These are phyloP conservation scores for Cytospora piceae DNA, from an alignment of 2,329 filamentous ascomycete species.

Conservation along the genomic window DNA sequence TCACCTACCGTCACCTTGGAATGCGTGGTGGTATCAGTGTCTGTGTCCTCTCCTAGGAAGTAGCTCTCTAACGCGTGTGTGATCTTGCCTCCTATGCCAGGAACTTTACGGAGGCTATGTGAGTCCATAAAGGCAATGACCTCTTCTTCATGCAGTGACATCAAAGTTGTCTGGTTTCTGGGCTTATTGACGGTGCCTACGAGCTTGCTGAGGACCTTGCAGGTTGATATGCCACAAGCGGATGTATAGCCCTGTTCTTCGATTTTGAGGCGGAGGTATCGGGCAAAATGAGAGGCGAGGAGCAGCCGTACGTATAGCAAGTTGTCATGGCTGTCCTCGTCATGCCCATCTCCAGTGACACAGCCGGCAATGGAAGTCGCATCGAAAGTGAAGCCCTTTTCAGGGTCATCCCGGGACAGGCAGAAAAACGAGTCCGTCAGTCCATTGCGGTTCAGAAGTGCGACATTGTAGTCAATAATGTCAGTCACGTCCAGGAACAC, in stretches of 20 bases:
- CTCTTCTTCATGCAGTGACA: constrained; percentile 64
- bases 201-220: constrained; percentile 84
- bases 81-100: constrained; percentile 84
- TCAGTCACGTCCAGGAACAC: constrained; percentile 85
- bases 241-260: constrained; percentile 83
- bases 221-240: constrained; percentile 85
- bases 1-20: constrained; percentile 64
- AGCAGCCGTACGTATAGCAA: constrained; percentile 63
- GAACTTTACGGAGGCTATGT: constrained; percentile 78
- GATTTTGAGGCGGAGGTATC: constrained; percentile 71
- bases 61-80: constrained; percentile 59
- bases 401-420: constrained; percentile 72
- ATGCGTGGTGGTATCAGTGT: constrained; percentile 40
- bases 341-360: constrained; percentile 41
- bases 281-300: constrained; percentile 80
- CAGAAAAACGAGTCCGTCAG: constrained; percentile 77
- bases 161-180: constrained; percentile 80
- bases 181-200: constrained; percentile 86
- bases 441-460: constrained; percentile 68
- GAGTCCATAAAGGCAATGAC: constrained; percentile 72
- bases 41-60: constrained; percentile 45
- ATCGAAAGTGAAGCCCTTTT: constrained; percentile 79
- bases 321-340: constrained; percentile 7
- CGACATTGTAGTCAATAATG: constrained; percentile 79
- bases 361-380: constrained; percentile 68